phyloP scores from a whole-genome alignment of 768 basidiomycete species.

The Panellus pusillus region DNA sequence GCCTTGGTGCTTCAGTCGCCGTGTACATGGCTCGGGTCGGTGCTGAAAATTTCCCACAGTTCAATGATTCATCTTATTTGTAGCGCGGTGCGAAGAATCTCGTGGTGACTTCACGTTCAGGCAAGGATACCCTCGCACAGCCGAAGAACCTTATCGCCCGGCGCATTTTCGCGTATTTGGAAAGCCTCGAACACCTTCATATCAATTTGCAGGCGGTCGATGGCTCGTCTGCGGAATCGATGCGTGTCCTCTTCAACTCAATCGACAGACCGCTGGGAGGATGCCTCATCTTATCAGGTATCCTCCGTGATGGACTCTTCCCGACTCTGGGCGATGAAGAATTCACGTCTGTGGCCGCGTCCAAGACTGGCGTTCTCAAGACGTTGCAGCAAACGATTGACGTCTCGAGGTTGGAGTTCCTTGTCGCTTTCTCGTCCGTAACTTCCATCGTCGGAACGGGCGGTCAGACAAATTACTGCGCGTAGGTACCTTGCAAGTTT shows the following conservation, averaged over 20 bases:
- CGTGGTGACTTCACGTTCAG: slow-evolving; percentile 37
- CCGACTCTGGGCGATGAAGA: slow-evolving; percentile 28
- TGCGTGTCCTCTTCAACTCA: slow-evolving; percentile 21
- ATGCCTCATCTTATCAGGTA: slow-evolving; percentile 33
- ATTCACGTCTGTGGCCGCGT: slow-evolving; percentile 27
- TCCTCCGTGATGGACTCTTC: slow-evolving; percentile 33
- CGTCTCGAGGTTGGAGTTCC: slow-evolving; percentile 34
- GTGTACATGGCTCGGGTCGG: slow-evolving; percentile 40
- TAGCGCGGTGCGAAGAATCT: slow-evolving; percentile 39
- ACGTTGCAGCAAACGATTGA: slow-evolving; percentile 28
- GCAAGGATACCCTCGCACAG: slow-evolving; percentile 25
- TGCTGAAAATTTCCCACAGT: background rate
- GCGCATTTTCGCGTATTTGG: slow-evolving; percentile 30
- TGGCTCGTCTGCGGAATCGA: slow-evolving; percentile 26
- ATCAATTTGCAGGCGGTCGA: slow-evolving; percentile 31
- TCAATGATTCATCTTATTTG: background rate
- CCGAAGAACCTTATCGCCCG: slow-evolving; percentile 25
- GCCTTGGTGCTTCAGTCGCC: slow-evolving; percentile 36
- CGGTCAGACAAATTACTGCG: slow-evolving; percentile 40
- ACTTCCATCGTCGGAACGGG: slow-evolving; percentile 32
- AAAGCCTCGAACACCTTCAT: slow-evolving; percentile 26
- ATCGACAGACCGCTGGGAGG: slow-evolving; percentile 29
- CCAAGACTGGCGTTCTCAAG: slow-evolving; percentile 32
- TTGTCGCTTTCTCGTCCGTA: slow-evolving; percentile 37
- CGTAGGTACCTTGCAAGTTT: slow-evolving; percentile 20